A percentile compares a stretch with the other conserved stretches of the same genome.
Conservation (phyloP, 2,329 filamentous ascomycete genomes). For the Verticillium klebahnii region DNA sequence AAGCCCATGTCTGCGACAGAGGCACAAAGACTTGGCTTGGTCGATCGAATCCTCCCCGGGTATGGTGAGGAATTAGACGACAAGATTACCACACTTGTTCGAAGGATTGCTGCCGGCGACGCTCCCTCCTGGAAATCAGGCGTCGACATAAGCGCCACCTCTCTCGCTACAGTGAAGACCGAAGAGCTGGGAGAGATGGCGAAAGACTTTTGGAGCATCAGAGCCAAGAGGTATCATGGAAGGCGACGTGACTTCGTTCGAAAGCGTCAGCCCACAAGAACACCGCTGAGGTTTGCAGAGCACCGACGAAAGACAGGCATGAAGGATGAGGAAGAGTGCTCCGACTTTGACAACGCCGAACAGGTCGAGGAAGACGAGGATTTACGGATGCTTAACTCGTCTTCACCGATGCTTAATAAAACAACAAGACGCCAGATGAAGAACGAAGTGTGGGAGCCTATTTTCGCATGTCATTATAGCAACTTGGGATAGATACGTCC, state of each 20-base stretch:
- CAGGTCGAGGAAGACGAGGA: no score
- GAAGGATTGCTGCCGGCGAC: conserved; percentile 17
- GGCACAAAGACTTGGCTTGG: conserved; percentile 29
- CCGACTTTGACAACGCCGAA: no score
- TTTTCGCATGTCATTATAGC: no score
- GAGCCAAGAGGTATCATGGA: conserved; percentile 28
- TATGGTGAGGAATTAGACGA: conserved; percentile 25
- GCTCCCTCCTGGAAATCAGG: conserved; percentile 26
- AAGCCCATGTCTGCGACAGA: conserved; percentile 27
- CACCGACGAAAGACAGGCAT: conserved; percentile 18
- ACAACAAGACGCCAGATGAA: no score
- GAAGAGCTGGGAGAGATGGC: conserved; percentile 34
- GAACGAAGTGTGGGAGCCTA: no score
- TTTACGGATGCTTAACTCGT: no score
- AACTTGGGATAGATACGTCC: no score
- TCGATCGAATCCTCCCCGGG: conserved; percentile 32
- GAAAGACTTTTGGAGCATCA: conserved; percentile 34
- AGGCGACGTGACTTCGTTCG: conserved; percentile 32
- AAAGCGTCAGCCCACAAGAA: no score
- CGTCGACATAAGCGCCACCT: conserved; percentile 24
- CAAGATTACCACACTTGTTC: conserved; percentile 27
- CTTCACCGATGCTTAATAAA: no score
- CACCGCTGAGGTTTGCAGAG: no score
- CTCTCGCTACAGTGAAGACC: conserved; percentile 26
- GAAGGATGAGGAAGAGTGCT: conserved; percentile 14